phyloP scores from a whole-genome alignment of 2,329 filamentous ascomycete species.

The Penicillium sp. region DNA sequence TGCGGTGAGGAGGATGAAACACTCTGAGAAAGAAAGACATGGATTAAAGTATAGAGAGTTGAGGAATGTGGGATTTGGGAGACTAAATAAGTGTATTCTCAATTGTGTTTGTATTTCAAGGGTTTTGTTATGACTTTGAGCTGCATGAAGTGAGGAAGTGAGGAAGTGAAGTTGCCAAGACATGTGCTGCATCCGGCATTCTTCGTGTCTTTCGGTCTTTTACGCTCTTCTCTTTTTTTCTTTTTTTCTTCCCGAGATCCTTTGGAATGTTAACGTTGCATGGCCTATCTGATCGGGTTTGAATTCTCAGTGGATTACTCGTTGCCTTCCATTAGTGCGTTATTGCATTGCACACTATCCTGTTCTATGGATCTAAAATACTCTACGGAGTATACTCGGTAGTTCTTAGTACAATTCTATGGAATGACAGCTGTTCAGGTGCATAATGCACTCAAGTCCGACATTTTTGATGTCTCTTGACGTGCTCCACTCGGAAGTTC shows the following conservation, averaged over 20 bases:
- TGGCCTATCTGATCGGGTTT: no score
- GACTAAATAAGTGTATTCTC: conserved; percentile 1
- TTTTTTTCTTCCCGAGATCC: background rate
- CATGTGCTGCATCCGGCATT: conserved; percentile 10
- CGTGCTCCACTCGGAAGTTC: conserved; percentile 10
- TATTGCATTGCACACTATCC: no score
- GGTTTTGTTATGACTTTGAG: background rate
- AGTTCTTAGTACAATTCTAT: background rate
- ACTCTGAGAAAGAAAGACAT: background rate
- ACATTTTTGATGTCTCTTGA: conserved; percentile 3
- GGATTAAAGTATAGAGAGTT: background rate
- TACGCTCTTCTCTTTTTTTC: no score
- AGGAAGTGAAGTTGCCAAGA: conserved; percentile 3
- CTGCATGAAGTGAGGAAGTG: conserved; percentile 2
- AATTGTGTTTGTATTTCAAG: background rate
- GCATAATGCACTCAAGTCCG: background rate
- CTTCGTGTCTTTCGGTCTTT: background rate
- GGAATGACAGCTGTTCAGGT: conserved; percentile 2
- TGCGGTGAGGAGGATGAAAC: conserved; percentile 13
- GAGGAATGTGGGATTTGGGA: conserved; percentile 4
- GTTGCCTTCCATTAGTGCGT: no score
- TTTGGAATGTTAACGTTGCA: conserved; percentile 9
- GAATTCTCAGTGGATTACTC: no score
- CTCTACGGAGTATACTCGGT: background rate
- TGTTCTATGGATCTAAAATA: no score